phyloP scores from a whole-genome alignment of 2,329 filamentous ascomycete species.

The Epichloe hybrida region DNA sequence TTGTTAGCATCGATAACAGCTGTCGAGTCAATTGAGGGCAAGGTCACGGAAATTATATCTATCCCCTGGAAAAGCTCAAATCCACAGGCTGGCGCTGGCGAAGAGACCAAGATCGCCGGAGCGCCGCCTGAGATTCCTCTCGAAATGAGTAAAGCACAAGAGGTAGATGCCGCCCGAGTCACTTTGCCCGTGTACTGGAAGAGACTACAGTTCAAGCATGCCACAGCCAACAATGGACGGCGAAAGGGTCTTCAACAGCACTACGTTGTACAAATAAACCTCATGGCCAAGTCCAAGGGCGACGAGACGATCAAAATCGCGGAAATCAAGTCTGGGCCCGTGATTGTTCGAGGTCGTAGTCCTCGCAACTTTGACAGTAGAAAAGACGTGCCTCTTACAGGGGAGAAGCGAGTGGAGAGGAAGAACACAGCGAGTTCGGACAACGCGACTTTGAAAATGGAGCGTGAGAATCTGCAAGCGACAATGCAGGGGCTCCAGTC shows the following conservation, averaged over 20 bases:
- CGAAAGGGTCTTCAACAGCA: constrained; percentile 92
- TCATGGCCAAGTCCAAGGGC: constrained; percentile 59
- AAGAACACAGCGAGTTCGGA: constrained; percentile 26
- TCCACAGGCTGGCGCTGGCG: constrained; percentile 32
- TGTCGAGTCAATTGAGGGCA: constrained; percentile 84
- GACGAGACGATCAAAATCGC: constrained; percentile 61
- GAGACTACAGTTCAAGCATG: constrained; percentile 85
- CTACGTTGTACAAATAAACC: constrained; percentile 76
- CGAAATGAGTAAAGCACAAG: constrained; percentile 45
- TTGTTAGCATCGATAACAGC: constrained; percentile 73
- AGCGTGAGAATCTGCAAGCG: constrained; percentile 18
- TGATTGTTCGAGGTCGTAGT: constrained; percentile 86
- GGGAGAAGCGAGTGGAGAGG: constrained; percentile 34
- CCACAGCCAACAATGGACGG: constrained; percentile 89
- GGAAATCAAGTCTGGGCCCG: constrained; percentile 80
- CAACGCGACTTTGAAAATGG: constrained; percentile 18
- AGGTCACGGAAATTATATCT: constrained; percentile 84
- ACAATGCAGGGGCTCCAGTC: constrained; percentile 19
- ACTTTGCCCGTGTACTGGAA: constrained; percentile 87
- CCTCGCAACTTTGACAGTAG: constrained; percentile 88
- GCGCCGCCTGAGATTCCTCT: constrained; percentile 41
- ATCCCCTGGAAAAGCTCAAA: constrained; percentile 86
- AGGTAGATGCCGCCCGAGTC: constrained; percentile 64
- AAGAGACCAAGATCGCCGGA: constrained; percentile 34
- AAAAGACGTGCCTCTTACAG: constrained; percentile 67